Base-by-base conservation (phyloP, 208 protist genomes). In the Crithidia bombi region DNA sequence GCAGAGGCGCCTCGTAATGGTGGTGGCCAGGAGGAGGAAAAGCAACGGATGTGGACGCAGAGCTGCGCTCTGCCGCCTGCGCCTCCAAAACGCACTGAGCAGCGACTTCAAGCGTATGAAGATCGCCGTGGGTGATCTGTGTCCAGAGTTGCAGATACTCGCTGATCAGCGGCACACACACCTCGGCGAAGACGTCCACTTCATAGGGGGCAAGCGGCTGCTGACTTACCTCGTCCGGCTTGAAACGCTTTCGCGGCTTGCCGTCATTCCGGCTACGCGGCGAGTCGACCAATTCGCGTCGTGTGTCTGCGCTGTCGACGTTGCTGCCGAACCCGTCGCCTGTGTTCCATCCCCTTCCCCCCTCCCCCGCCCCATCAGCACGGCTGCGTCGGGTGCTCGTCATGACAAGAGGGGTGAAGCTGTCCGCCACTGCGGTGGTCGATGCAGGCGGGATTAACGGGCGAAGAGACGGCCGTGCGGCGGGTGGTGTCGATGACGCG, bases 61-160 rank as follows among this genome's bases (percentile, higher is more conserved):
- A 47, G 32, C 5, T 17, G 46, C 46, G 21, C 23, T 30, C 49
- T 6, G 51, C 23, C 19, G 62, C 36, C 3, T 33, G 50, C 10
- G 41, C 36, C 0, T 36, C 12, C 33, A 68, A 10, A 1, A 64
- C 41, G 21, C 32, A 56, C 23, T 75, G 35, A 23, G 70, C 70
- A 21, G 70, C 70, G 0, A 28, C 30, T 15, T 25, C 30, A 23
- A 70, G 26, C 46, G 63, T 39, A 17, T 0, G 26, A 17, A 30
- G 25, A 30, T 76, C 70, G 10, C 41, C 70, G 28, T 70, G 63
- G 14, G 56, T 65, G 26, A 76, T 33, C 33, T 66, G 70, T 63
- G 61, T 35, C 70, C 70, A 76, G 12, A 56, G 46, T 3, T 62
- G 38, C 46, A 76, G 55, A 35, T 76, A 76, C 12, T 57, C 63